Conservation (phyloP, 2,329 filamentous ascomycete genomes). For the Aspergillus transmontanensis region DNA sequence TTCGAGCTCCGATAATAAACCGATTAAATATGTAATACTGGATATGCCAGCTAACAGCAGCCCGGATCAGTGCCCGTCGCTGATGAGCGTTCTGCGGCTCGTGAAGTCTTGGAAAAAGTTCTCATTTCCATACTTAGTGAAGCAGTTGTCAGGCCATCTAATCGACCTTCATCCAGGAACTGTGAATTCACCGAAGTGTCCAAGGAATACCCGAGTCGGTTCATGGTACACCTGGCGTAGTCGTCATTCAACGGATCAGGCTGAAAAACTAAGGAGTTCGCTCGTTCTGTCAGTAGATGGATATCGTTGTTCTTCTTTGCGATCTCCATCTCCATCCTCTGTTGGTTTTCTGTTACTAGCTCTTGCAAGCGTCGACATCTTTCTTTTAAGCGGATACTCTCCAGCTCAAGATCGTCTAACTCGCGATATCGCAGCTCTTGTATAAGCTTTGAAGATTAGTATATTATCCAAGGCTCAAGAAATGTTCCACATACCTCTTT, state of each 20-base stretch:
- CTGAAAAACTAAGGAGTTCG: neutral
- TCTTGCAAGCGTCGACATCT: neutral
- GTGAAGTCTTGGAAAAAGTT: neutral
- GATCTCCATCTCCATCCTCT: neutral
- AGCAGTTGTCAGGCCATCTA: neutral
- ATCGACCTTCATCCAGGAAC: conserved; percentile 4
- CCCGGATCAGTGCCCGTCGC: neutral
- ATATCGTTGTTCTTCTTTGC: conserved; percentile 14
- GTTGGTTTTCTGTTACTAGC: neutral
- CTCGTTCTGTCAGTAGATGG: conserved; percentile 3
- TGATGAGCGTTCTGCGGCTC: neutral
- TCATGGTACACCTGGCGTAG: conserved; percentile 13
- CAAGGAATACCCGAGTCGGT: conserved; percentile 12
- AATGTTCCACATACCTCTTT: too few relatives aligned
- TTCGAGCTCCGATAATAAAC: neutral
- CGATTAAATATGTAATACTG: conserved; percentile 12
- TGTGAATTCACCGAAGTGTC: conserved; percentile 17
- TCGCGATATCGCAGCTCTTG: too few relatives aligned
- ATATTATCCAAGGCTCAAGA: too few relatives aligned
- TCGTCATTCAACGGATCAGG: conserved; percentile 17
- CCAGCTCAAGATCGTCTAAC: too few relatives aligned
- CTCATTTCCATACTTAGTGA: conserved; percentile 1
- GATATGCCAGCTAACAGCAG: neutral
- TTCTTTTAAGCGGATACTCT: too few relatives aligned
- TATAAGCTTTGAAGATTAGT: too few relatives aligned